These are phyloP conservation scores for Dactylellina leptospora DNA, from an alignment of 2,329 filamentous ascomycete genomes.

Conservation along the genomic window DNA sequence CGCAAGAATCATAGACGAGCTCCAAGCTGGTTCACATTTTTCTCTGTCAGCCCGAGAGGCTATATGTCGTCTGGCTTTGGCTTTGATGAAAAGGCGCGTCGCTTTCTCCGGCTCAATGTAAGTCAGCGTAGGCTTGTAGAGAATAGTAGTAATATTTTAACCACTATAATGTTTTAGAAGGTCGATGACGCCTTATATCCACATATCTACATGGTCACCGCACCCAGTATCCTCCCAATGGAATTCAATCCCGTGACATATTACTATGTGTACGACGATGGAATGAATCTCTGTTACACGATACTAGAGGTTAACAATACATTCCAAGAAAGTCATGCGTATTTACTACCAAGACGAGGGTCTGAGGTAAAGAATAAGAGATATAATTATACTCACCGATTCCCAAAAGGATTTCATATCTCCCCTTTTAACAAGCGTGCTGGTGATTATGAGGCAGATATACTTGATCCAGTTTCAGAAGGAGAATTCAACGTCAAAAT, in stretches of 20 bases:
- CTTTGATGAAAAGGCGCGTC: constrained; percentile 71
- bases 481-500: constrained; percentile 56
- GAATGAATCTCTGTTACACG: constrained; percentile 69
- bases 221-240: constrained; percentile 73
- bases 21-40: constrained; percentile 58
- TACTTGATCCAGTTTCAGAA: constrained; percentile 62
- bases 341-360: constrained; percentile 66
- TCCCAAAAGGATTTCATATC: constrained; percentile 76
- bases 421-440: constrained; percentile 73
- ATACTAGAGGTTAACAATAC: constrained; percentile 80
- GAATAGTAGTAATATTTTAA: neutral
- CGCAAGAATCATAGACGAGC: constrained; percentile 56
- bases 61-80: constrained; percentile 68
- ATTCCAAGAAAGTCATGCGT: constrained; percentile 75
- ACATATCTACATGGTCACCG: constrained; percentile 75
- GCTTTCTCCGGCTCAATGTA: constrained; percentile 67
- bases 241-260: constrained; percentile 80
- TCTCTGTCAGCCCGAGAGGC: constrained; percentile 57
- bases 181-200: constrained; percentile 70
- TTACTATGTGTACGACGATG: constrained; percentile 76
- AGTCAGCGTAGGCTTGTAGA: constrained; percentile 42
- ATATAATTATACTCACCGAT: constrained; percentile 49
- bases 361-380: constrained; percentile 43
- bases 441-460: constrained; percentile 64
- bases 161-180: no score